phyloP scores from a whole-genome alignment of 495 filamentous ascomycete genomes.

The Halenospora varia region DNA sequence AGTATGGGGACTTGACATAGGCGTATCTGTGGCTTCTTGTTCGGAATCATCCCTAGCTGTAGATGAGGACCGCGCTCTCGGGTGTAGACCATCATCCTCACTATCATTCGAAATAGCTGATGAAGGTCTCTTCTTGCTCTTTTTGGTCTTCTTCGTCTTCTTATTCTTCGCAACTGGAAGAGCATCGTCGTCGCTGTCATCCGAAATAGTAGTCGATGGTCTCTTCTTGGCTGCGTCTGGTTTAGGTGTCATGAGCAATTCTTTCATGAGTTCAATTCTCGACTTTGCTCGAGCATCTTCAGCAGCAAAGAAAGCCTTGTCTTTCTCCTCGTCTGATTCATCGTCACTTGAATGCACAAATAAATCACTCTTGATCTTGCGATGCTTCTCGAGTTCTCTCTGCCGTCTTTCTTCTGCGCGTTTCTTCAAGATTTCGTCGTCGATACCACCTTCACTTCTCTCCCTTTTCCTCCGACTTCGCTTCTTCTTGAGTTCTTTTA shows the following conservation, averaged over 20 bases:
- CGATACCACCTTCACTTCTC: conserved; percentile 40
- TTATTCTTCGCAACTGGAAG: not conserved
- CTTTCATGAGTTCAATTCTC: conserved; percentile 28
- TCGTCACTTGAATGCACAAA: conserved; percentile 79
- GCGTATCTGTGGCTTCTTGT: conserved; percentile 26
- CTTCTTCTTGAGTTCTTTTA: conserved; percentile 44
- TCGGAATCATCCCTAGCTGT: conserved; percentile 20
- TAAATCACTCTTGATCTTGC: conserved; percentile 77
- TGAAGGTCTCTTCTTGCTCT: conserved; percentile 14
- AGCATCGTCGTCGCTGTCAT: conserved; percentile 20
- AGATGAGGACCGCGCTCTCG: conserved; percentile 13
- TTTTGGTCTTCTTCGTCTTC: not conserved
- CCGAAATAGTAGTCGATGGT: conserved; percentile 9
- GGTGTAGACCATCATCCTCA: conserved; percentile 21
- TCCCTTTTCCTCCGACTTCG: conserved; percentile 35
- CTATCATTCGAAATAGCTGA: conserved; percentile 9
- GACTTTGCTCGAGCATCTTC: conserved; percentile 46
- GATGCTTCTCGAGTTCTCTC: conserved; percentile 58
- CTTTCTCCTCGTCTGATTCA: conserved; percentile 64
- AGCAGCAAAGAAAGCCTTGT: conserved; percentile 65
- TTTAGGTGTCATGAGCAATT: conserved; percentile 13
- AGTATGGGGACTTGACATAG: conserved; percentile 21
- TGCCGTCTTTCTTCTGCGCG: conserved; percentile 41
- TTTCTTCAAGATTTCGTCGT: conserved; percentile 38
- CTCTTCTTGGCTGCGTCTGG: conserved; percentile 16